phyloP scores from a whole-genome alignment of 176 grass and related monocot species.

The Hsuehochloa calcarea region DNA sequence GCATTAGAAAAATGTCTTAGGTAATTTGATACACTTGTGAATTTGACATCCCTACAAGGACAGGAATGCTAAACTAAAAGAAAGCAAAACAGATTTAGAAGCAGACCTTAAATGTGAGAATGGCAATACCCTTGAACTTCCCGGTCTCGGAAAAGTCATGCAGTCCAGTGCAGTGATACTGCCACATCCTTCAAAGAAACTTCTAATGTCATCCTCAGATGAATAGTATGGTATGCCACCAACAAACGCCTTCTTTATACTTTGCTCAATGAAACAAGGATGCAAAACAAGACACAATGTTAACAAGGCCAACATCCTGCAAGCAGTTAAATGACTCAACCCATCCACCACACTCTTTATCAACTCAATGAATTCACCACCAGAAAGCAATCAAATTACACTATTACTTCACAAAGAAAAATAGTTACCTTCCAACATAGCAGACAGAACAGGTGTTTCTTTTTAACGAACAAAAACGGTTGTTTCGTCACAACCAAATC shows the following conservation, averaged over 20 bases:
- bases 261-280: constrained; percentile 58
- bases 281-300: constrained; percentile 4
- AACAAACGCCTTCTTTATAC: constrained; percentile 82
- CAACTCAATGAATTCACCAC: neutral
- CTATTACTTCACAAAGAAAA: neutral
- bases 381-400: neutral
- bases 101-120: constrained; percentile 94
- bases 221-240: constrained; percentile 97
- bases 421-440: neutral
- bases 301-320: neutral
- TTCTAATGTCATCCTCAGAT: constrained; percentile 89
- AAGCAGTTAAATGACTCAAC: constrained; percentile 4
- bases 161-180: constrained; percentile 73
- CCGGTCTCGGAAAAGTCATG: constrained; percentile 82
- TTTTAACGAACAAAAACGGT: neutral
- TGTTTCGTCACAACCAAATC: neutral
- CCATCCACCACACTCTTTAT: neutral
- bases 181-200: constrained; percentile 85
- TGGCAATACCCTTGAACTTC: constrained; percentile 90
- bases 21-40: neutral
- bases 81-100: neutral
- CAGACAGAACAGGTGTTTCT: neutral
- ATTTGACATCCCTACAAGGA: neutral
- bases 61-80: neutral
- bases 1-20: neutral